A percentile compares a stretch with the other conserved stretches of the same genome.
Evolutionary conservation across 768 basidiomycete species (phyloP).

Genomic region (Galerina marginata): DNA sequence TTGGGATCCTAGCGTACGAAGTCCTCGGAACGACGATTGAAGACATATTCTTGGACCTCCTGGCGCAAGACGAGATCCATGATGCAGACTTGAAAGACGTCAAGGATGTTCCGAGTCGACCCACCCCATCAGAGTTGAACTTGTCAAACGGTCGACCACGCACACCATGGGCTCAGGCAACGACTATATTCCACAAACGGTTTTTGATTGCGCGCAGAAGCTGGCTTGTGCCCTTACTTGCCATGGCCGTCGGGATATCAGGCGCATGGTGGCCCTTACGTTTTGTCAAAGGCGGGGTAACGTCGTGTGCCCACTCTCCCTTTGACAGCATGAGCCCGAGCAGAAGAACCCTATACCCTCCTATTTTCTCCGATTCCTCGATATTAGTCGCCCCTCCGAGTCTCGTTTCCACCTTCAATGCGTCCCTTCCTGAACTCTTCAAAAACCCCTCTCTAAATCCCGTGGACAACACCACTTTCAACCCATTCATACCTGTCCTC

Average conservation of each 20-base stretch:
- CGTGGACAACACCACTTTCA: neutral
- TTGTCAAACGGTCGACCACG: constrained; percentile 57
- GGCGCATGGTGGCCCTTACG: constrained; percentile 71
- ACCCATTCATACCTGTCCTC: constrained; percentile 9
- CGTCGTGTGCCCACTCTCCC: constrained; percentile 65
- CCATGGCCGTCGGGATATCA: constrained; percentile 58
- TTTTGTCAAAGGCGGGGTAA: constrained; percentile 55
- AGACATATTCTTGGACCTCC: constrained; percentile 78
- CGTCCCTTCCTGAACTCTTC: constrained; percentile 15
- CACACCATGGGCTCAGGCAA: constrained; percentile 65
- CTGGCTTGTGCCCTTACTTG: constrained; percentile 69
- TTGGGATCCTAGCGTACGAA: constrained; percentile 58
- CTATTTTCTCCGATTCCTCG: neutral
- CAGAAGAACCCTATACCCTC: neutral
- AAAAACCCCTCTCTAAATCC: neutral
- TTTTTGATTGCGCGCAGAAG: constrained; percentile 65
- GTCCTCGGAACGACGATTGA: constrained; percentile 78
- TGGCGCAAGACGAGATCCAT: constrained; percentile 50
- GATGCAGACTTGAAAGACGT: constrained; percentile 19
- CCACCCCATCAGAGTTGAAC: constrained; percentile 33
- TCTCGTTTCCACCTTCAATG: constrained; percentile 5
- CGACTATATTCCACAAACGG: constrained; percentile 79
- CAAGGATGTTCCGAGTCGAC: constrained; percentile 15
- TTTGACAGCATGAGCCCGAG: neutral
- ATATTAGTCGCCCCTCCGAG: constrained; percentile 8